Percentiles rank a stretch among this genome's conserved stretches.
Evolutionary conservation across 352 stramenopile genomes (phyloP).

Genomic region (Pseudoperonospora humuli): DNA sequence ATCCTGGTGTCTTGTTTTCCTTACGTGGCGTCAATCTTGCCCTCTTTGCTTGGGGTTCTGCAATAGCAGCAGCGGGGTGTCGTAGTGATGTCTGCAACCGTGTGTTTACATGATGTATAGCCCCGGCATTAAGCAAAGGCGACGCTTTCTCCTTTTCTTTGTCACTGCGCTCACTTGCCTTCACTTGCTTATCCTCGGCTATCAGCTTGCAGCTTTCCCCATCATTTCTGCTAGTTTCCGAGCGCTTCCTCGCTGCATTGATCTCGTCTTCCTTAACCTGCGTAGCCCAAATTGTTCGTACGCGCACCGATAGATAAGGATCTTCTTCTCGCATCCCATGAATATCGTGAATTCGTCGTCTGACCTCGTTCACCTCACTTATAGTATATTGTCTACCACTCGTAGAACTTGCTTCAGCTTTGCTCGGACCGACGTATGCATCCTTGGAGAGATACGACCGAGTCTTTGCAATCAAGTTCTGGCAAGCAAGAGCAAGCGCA

Average conservation of each 20-base stretch:
- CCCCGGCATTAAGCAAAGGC: not conserved
- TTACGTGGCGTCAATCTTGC: not conserved
- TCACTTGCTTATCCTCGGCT: not conserved
- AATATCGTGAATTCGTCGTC: slow-evolving; percentile 53
- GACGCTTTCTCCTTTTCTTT: slow-evolving; percentile 3
- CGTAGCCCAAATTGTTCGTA: not conserved
- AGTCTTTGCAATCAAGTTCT: slow-evolving; percentile 26
- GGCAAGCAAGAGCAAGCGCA: slow-evolving; percentile 28
- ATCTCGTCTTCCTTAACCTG: slow-evolving; percentile 15
- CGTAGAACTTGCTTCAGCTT: slow-evolving; percentile 1
- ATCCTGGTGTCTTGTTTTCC: slow-evolving; percentile 22
- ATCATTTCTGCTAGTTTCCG: not conserved
- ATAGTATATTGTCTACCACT: not conserved
- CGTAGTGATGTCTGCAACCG: slow-evolving; percentile 1
- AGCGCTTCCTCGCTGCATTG: not conserved
- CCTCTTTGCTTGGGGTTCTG: slow-evolving; percentile 5
- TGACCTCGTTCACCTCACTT: slow-evolving; percentile 4
- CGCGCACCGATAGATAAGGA: slow-evolving; percentile 26
- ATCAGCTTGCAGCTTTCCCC: not conserved
- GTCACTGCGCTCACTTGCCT: not conserved
- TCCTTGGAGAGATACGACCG: slow-evolving; percentile 6
- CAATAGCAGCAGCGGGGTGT: slow-evolving; percentile 1
- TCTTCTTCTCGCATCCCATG: slow-evolving; percentile 61
- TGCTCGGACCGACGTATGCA: slow-evolving; percentile 10
- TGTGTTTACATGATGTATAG: slow-evolving; percentile 5